These are phyloP conservation scores for Aspergillus sp. DNA, from an alignment of 2,329 filamentous ascomycete species.

Conservation along the genomic window DNA sequence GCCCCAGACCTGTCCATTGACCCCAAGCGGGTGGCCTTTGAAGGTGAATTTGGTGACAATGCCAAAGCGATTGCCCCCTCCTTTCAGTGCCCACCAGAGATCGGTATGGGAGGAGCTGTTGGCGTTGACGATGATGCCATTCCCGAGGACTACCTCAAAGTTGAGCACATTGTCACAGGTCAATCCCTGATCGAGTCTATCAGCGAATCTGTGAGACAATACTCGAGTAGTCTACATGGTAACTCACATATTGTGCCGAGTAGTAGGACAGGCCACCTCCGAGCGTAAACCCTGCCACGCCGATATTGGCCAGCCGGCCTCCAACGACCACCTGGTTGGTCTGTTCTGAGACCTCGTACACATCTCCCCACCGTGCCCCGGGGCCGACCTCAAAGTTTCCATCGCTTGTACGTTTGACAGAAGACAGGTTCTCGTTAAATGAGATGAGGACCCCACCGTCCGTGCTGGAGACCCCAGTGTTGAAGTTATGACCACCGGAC, in stretches of 20 bases:
- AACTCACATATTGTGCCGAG: slow-evolving; percentile 13
- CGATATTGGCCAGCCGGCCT: slow-evolving; percentile 11
- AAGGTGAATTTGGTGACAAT: slow-evolving; percentile 15
- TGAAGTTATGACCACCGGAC: slow-evolving; percentile 13
- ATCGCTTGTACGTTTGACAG: slow-evolving; percentile 6
- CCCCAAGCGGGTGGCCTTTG: slow-evolving; percentile 7
- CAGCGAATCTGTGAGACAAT: neutral
- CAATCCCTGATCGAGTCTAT: slow-evolving; percentile 1
- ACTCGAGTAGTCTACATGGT: neutral
- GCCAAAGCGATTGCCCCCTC: slow-evolving; percentile 11
- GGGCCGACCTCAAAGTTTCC: slow-evolving; percentile 12
- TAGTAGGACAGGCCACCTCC: slow-evolving; percentile 14
- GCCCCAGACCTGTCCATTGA: slow-evolving; percentile 7
- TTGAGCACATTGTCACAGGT: slow-evolving; percentile 13
- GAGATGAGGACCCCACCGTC: slow-evolving; percentile 8
- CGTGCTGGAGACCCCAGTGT: slow-evolving; percentile 9
- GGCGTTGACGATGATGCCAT: slow-evolving; percentile 9
- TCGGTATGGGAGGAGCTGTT: slow-evolving; percentile 9
- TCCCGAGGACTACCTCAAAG: slow-evolving; percentile 10
- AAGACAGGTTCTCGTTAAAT: slow-evolving; percentile 11
- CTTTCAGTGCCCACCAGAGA: slow-evolving; percentile 14
- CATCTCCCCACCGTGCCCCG: slow-evolving; percentile 13
- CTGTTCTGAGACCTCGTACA: slow-evolving; percentile 7
- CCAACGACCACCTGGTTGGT: slow-evolving; percentile 11
- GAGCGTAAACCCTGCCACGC: slow-evolving; percentile 8